These are phyloP conservation scores for Pseudoscleropodium purum DNA, from an alignment of 225 moss, liverwort and hornwort species.

Conservation along the genomic window DNA sequence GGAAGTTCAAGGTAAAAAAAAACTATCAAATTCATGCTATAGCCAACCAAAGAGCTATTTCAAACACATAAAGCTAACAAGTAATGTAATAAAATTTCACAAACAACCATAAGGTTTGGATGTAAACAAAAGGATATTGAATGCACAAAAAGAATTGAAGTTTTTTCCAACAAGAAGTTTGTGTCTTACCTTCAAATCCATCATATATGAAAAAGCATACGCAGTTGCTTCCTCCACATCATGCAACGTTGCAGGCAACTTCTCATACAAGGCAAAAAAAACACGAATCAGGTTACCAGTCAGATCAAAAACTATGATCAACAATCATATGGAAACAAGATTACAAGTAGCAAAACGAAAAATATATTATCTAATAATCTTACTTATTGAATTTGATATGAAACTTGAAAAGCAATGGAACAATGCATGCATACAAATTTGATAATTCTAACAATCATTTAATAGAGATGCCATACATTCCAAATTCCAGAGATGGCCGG, in stretches of 20 bases:
- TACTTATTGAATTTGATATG: neutral
- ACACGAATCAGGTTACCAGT: neutral
- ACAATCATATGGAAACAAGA: neutral
- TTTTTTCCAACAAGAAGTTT: neutral
- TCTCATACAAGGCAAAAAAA: conserved; percentile 2
- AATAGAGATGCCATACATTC: conserved; percentile 18
- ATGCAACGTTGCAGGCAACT: conserved; percentile 37
- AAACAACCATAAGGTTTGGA: neutral
- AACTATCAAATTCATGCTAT: neutral
- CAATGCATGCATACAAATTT: neutral
- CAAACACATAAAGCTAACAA: neutral
- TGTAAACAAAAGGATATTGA: neutral
- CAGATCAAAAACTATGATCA: neutral
- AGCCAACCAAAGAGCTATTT: neutral
- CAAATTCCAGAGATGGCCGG: conserved; percentile 4
- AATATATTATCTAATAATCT: no score
- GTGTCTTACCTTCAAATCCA: conserved; percentile 38
- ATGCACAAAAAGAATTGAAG: neutral
- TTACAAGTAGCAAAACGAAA: no score
- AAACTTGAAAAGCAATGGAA: neutral
- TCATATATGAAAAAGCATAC: conserved; percentile 36
- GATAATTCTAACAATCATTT: neutral
- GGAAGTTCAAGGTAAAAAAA: neutral
- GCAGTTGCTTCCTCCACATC: conserved; percentile 53
- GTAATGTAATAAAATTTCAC: neutral